phyloP scores from a whole-genome alignment of 148 eudicot genomes.

The Chenopodium formosanum region DNA sequence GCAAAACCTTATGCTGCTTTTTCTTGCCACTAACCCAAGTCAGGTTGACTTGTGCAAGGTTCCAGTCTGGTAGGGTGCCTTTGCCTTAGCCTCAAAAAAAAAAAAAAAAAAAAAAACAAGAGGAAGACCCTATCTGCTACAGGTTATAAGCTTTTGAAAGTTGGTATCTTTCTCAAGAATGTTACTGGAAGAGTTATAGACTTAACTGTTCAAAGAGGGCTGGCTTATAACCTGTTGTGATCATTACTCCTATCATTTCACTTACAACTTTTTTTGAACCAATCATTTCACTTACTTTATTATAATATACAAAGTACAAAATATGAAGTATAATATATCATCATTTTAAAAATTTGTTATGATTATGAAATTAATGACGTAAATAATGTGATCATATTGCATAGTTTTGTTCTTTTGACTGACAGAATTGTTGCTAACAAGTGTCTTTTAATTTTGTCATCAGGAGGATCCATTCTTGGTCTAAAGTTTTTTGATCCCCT shows the following conservation, averaged over 20 bases:
- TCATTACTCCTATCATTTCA: background rate
- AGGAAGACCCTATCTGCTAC: background rate
- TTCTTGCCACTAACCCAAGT: too few species aligned
- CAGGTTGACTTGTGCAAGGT: too few species aligned
- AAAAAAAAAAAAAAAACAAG: too few species aligned
- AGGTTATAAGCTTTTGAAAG: background rate
- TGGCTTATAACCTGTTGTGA: background rate
- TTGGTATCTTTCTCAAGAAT: background rate
- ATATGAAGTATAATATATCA: background rate
- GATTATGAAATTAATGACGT: background rate
- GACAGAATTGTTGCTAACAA: slow-evolving; percentile 20
- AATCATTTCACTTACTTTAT: background rate
- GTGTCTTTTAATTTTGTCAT: slow-evolving; percentile 13
- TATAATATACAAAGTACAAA: background rate
- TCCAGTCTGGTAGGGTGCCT: too few species aligned
- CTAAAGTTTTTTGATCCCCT: slow-evolving; percentile 86
- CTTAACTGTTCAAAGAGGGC: background rate
- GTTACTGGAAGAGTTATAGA: background rate
- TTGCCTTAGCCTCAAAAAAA: too few species aligned
- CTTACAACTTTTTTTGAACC: too few species aligned
- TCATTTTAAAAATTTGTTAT: background rate
- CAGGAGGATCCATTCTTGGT: slow-evolving; percentile 96
- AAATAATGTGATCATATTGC: background rate
- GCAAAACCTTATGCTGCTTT: background rate
- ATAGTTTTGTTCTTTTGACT: background rate